phyloP scores from a whole-genome alignment of 2,329 filamentous ascomycete genomes.

The Aureobasidium zeae region DNA sequence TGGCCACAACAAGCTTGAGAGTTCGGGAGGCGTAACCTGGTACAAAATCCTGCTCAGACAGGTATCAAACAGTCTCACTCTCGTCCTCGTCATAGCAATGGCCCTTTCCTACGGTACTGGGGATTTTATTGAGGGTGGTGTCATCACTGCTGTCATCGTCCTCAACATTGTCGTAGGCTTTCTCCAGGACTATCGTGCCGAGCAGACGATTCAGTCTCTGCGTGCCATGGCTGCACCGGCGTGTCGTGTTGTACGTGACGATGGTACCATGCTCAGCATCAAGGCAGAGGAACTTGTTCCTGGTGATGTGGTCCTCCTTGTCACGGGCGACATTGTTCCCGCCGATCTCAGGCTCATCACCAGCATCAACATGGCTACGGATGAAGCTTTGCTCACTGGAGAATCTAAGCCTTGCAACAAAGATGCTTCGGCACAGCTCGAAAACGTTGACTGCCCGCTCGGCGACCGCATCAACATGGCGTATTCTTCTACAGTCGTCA shows the following conservation, averaged over 20 bases:
- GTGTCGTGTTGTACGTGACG: slow-evolving; percentile 45
- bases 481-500: slow-evolving; percentile 64
- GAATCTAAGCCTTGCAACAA: slow-evolving; percentile 64
- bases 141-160: slow-evolving; percentile 48
- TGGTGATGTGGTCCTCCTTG: slow-evolving; percentile 56
- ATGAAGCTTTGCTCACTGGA: slow-evolving; percentile 65
- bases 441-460: slow-evolving; percentile 43
- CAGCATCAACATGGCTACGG: slow-evolving; percentile 55
- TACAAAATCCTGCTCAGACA: slow-evolving; percentile 29
- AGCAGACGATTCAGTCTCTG: slow-evolving; percentile 51
- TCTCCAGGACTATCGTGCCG: slow-evolving; percentile 51
- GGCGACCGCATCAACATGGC: slow-evolving; percentile 63
- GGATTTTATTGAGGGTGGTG: slow-evolving; percentile 53
- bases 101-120: slow-evolving; percentile 48
- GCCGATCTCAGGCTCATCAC: slow-evolving; percentile 49
- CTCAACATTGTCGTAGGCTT: slow-evolving; percentile 53
- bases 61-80: slow-evolving; percentile 31
- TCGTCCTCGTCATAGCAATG: slow-evolving; percentile 48
- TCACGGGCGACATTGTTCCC: slow-evolving; percentile 58
- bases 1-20: slow-evolving; percentile 25
- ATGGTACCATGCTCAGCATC: slow-evolving; percentile 44
- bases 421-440: slow-evolving; percentile 47
- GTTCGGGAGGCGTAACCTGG: slow-evolving; percentile 24
- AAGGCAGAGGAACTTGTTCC: slow-evolving; percentile 52
- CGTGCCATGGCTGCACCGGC: slow-evolving; percentile 47